A percentile compares a stretch with the other conserved stretches of the same genome.
Conservation (phyloP, 345 rosid species). For the sweet orange (Citrus sinensis) region DVS_A1.0 CM039168.1:29426501-29427000, state of each 20-base stretch:
- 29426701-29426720: slow-evolving; percentile 70
- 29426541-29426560: not conserved
- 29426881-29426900: not conserved
- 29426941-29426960: not conserved
- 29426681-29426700: slow-evolving; percentile 59
- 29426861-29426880: not conserved
- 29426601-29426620: not conserved
- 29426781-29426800: slow-evolving; percentile 1
- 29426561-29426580: too few relatives aligned
- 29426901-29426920: slow-evolving; percentile 5
- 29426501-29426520: not conserved
- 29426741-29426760: slow-evolving; percentile 50
- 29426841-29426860: not conserved
- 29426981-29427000: not conserved
- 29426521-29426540: not conserved
- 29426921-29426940: slow-evolving; percentile 2
- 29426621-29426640: not conserved
- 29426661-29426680: slow-evolving; percentile 37
- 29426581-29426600: not conserved
- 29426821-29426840: not conserved
- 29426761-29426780: slow-evolving; percentile 11
- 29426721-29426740: slow-evolving; percentile 75
- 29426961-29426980: slow-evolving; percentile 8
- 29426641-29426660: not conserved
- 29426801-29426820: slow-evolving; percentile 4